Base-by-base conservation (phyloP, 1,139 yeast species). In the Blastobotrys proliferans region DNA sequence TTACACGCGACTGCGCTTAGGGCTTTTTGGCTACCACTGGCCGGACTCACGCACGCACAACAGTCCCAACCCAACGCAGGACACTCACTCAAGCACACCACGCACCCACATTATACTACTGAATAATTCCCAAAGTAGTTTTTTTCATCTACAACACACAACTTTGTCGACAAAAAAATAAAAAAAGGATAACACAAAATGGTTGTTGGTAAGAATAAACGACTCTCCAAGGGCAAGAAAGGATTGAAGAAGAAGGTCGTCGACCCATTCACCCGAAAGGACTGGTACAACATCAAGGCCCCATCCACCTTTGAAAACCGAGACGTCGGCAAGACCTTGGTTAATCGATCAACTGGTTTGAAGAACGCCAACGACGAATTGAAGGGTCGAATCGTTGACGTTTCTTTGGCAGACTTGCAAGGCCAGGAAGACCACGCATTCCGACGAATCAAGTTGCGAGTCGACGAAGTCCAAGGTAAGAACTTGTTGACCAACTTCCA, bases 131-230 rank as follows among this genome's bases (percentile, higher is more conserved):
- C 27, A 25, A 25, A 10, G 17, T 6, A 31, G 21, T 31, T 9
- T 9, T 31, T 29, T 29, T 29, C 21, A 18, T 33, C 16, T 21
- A 5, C 38, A 24, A 35, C 17, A 37, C 28, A 26, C 39, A 32
- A 35, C 39, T 26, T 18, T 13, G 17, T 34, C 29, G 5, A 25
- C 10, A 5, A 26, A 17, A 37, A 34, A 24, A 33, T 17, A n/a
- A n/a, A n/a, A n/a, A n/a, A n/a, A 30, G 31, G 26, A 24, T 21
- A 35, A 38, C 29, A 39, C 56, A 54, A 47, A 51, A 84, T 85
- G 94, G 95, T 92, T 80, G 92, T 86, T 73, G 95, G 95, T 72
- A 86, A 86, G 85, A 86, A 86, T 74, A 86, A 86, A 88, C 83
- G 95, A 81, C 77, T 85, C 75, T 82, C 90, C 76, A 85, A 85